Evolutionary conservation across 2,329 filamentous ascomycete species (phyloP).

Genomic region (Tolypocladium pustulatum): DNA sequence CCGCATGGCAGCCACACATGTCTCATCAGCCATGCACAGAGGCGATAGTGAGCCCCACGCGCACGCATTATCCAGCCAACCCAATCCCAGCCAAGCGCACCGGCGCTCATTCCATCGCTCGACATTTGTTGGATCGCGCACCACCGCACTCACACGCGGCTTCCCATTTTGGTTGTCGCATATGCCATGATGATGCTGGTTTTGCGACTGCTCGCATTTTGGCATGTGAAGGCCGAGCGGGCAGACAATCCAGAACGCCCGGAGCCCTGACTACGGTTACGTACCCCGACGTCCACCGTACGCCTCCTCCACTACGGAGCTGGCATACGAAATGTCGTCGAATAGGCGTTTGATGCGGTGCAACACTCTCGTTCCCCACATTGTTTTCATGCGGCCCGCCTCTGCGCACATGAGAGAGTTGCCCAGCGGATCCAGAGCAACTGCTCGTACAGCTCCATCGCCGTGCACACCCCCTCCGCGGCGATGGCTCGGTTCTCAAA

Average conservation of each 20-base stretch:
- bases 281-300: neutral
- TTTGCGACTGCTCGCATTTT: neutral
- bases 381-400: neutral
- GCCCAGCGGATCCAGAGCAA: neutral
- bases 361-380: neutral
- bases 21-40: neutral
- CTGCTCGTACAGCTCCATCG: neutral
- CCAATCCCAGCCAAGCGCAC: neutral
- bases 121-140: neutral
- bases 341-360: neutral
- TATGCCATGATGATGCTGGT: neutral
- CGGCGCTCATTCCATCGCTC: neutral
- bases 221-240: neutral
- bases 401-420: neutral
- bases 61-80: neutral
- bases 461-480: neutral
- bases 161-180: neutral
- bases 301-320: neutral
- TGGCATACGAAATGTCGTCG: neutral
- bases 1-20: conserved; percentile 1
- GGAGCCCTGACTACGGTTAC: neutral
- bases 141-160: neutral
- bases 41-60: neutral
- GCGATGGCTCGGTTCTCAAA: neutral
- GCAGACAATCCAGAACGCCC: neutral